Evolutionary conservation across 2,329 filamentous ascomycete genomes (phyloP), one percentile per base, ranked within the genome.

Genomic region (Rachicladosporium sp.): DNA sequence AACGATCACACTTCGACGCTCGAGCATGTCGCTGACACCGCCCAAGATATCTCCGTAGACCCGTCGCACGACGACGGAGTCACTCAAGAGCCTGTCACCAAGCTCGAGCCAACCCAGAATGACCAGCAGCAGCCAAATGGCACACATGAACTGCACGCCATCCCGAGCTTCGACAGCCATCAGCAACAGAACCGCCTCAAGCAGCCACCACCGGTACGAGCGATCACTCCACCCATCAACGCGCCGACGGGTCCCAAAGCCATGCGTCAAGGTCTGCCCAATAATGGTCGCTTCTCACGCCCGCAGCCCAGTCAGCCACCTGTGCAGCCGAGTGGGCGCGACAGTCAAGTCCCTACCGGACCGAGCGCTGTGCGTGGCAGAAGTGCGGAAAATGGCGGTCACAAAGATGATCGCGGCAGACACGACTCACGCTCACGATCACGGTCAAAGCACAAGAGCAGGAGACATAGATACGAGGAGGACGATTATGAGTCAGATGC

Each of bases 211-310:
- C 30, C 30, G 30, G 30, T 12, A 12, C 49, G 48, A 21, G 43
- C 50, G 37, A 47, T 53, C 29, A 54, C 55, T 37, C 57, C 58
- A 13, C 58, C 58, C 4, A 41, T 57, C 37, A 59, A 60, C 64
- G 91, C 91, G 21, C 91, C 91, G 21, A 93, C 82, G 40, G 91
- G 88, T 7, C 91, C 91, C 35, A 88, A 91, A 63, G 91, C 91
- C 11, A 93, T 96, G 85, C 76, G 89, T 46, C 82, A 91, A 61
- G 86, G 87, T 23, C 68, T 87, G 8, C 82, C 84, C 37, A 93
- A 93, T 59, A 88, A 80, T 42, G 84, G 82, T 49, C 73, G 83
- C 65, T 66, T 42, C 57, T 47, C 48, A 15, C 46, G 48, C 35
- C 42, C 42, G 10, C 45, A 37, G 43, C 35, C 38, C 30, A 38